Percentiles rank a stretch among this genome's conserved stretches.
phyloP scores from a whole-genome alignment of 345 rosid genomes.

The Gossypium sturtianum region DNA sequence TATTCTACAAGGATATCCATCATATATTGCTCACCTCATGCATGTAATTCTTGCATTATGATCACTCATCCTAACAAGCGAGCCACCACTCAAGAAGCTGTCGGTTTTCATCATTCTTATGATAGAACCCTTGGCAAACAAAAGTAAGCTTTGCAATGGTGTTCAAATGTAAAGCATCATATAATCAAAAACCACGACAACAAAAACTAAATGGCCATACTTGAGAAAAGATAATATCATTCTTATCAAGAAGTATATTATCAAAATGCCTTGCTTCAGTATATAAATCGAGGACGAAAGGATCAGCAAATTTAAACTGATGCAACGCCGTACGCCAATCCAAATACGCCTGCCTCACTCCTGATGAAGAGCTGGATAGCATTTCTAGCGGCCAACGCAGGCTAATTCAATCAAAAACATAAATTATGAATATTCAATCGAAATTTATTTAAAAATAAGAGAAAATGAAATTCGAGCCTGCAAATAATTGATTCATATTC shows the following conservation, averaged over 20 bases:
- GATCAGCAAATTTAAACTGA: conserved; percentile 53
- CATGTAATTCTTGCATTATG: conserved; percentile 64
- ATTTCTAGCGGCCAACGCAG: conserved; percentile 42
- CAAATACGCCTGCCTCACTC: conserved; percentile 45
- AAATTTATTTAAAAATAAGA: background rate
- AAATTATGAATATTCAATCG: background rate
- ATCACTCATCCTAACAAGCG: conserved; percentile 19
- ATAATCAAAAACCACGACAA: background rate
- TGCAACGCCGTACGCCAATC: conserved; percentile 37
- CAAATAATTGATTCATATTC: background rate
- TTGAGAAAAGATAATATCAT: conserved; percentile 38
- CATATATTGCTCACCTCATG: conserved; percentile 42
- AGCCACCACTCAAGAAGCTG: conserved; percentile 18
- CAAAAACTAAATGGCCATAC: conserved; percentile 19
- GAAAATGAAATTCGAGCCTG: background rate
- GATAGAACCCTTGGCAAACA: conserved; percentile 35
- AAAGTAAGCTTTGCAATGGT: background rate
- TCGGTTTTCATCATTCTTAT: conserved; percentile 22
- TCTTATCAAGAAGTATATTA: conserved; percentile 33
- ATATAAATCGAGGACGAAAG: conserved; percentile 22
- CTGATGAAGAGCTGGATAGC: conserved; percentile 18
- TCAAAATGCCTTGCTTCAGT: conserved; percentile 25
- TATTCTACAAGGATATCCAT: background rate
- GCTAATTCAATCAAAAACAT: conserved; percentile 20
- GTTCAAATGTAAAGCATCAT: background rate